Percentiles rank a stretch among this genome's conserved stretches.
Conservation (phyloP, 2,329 filamentous ascomycete species). For the Pseudocercospora pini-densiflorae region DNA sequence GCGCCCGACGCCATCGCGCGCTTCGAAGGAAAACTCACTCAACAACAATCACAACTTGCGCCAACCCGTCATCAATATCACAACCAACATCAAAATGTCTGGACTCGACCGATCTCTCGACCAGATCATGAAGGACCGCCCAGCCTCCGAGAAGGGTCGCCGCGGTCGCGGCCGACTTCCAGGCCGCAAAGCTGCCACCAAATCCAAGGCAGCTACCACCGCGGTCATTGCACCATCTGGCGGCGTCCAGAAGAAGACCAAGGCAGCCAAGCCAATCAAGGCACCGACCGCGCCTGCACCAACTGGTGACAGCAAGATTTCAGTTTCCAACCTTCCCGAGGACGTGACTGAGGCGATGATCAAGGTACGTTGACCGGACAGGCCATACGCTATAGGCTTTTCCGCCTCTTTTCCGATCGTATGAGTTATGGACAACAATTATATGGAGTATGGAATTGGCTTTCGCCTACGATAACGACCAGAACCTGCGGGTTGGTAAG, state of each 20-base stretch:
- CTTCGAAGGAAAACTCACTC: not conserved
- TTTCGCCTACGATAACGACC: constrained; percentile 16
- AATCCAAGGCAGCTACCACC: constrained; percentile 52
- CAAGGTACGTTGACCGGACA: constrained; percentile 98
- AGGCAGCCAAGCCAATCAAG: constrained; percentile 58
- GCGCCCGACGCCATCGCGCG: constrained; percentile 14
- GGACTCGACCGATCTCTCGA: constrained; percentile 95
- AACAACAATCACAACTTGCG: constrained; percentile 4
- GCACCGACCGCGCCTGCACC: constrained; percentile 63
- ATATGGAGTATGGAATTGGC: constrained; percentile 15
- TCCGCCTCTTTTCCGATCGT: constrained; percentile 37
- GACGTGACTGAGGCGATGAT: constrained; percentile 97
- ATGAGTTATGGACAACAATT: constrained; percentile 20
- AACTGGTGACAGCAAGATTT: constrained; percentile 83
- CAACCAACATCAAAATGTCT: constrained; percentile 67
- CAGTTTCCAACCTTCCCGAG: constrained; percentile 97
- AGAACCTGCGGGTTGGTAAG: constrained; percentile 12
- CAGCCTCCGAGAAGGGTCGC: constrained; percentile 51
- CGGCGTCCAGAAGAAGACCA: constrained; percentile 76
- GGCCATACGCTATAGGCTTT: constrained; percentile 45
- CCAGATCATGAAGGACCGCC: constrained; percentile 85
- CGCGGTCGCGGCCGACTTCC: constrained; percentile 47
- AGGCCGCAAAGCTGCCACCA: constrained; percentile 54
- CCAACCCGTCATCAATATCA: constrained; percentile 19
- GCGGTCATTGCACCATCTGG: constrained; percentile 70